Evolutionary conservation across 306 rosid genomes (phyloP).

Genomic region (Castanea sativa): DNA sequence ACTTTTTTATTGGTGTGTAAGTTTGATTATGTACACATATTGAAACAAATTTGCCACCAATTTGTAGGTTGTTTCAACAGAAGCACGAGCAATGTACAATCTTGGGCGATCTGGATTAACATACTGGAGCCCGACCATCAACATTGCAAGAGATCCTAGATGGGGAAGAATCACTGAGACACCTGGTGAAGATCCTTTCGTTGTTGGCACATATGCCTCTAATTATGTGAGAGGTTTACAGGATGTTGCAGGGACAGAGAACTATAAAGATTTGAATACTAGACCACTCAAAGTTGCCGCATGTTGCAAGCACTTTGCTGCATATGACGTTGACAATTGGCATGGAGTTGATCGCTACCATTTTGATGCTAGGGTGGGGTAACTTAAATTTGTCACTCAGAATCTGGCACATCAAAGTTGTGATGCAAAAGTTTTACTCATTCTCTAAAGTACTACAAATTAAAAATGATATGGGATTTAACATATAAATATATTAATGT

Average conservation of each 20-base stretch:
- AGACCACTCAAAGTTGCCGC: slow-evolving; percentile 25
- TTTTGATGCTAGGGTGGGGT: slow-evolving; percentile 19
- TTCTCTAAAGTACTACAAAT: too few species aligned
- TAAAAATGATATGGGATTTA: too few species aligned
- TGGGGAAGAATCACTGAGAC: slow-evolving; percentile 27
- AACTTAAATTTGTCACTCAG: too few species aligned
- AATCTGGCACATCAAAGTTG: too few species aligned
- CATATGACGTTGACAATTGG: slow-evolving; percentile 20
- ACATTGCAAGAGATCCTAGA: slow-evolving; percentile 23
- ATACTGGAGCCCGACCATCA: neutral
- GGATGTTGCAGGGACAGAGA: slow-evolving; percentile 19
- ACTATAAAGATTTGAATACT: slow-evolving; percentile 12
- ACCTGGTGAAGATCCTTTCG: slow-evolving; percentile 23
- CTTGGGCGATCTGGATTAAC: slow-evolving; percentile 1
- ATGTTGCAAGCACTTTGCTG: slow-evolving; percentile 21
- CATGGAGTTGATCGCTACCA: slow-evolving; percentile 14
- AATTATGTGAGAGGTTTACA: slow-evolving; percentile 26
- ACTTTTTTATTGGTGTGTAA: too few species aligned
- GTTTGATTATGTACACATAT: too few species aligned
- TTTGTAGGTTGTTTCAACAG: too few species aligned
- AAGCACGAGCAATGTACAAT: too few species aligned
- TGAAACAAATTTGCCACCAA: too few species aligned
- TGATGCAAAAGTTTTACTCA: too few species aligned
- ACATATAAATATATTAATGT: too few species aligned
- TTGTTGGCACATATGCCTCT: slow-evolving; percentile 10